These are phyloP conservation scores for Raffaelea albimanens DNA, from an alignment of 2,329 filamentous ascomycete species.

Conservation along the genomic window DNA sequence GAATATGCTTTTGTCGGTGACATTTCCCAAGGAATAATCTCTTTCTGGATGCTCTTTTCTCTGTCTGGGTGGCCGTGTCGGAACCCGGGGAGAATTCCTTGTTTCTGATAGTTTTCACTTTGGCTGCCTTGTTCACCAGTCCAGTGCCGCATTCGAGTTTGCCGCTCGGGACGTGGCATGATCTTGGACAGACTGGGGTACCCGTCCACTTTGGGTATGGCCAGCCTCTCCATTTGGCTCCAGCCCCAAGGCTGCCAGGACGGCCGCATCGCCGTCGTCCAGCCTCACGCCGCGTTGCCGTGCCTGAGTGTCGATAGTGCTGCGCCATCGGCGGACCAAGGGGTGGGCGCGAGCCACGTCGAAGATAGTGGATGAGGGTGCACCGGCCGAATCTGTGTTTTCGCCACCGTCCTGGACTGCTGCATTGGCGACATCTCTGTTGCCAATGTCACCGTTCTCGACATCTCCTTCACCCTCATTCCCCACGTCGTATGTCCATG, in stretches of 20 bases:
- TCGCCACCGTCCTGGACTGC: slow-evolving; percentile 19
- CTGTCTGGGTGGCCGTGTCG: no score
- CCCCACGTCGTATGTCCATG: slow-evolving; percentile 51
- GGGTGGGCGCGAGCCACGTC: slow-evolving; percentile 62
- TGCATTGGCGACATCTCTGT: no score
- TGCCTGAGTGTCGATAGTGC: slow-evolving; percentile 30
- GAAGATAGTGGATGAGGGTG: slow-evolving; percentile 37
- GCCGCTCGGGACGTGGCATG: neutral
- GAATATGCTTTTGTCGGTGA: no score
- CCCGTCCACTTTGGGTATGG: no score
- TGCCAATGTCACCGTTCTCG: no score
- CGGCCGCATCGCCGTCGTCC: slow-evolving; percentile 5
- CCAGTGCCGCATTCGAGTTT: neutral
- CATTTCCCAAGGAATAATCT: no score
- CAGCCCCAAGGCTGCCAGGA: slow-evolving; percentile 10
- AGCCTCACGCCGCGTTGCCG: slow-evolving; percentile 13
- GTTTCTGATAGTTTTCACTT: no score
- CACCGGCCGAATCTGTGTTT: slow-evolving; percentile 2
- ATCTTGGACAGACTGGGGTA: no score
- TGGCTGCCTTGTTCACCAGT: neutral
- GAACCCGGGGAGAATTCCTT: no score
- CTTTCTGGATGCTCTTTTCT: no score
- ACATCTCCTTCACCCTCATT: no score
- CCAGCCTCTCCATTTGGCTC: slow-evolving; percentile 3
- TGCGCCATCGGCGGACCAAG: slow-evolving; percentile 52